phyloP scores from a whole-genome alignment of 345 rosid species.

The Cardamine occulta region DNA sequence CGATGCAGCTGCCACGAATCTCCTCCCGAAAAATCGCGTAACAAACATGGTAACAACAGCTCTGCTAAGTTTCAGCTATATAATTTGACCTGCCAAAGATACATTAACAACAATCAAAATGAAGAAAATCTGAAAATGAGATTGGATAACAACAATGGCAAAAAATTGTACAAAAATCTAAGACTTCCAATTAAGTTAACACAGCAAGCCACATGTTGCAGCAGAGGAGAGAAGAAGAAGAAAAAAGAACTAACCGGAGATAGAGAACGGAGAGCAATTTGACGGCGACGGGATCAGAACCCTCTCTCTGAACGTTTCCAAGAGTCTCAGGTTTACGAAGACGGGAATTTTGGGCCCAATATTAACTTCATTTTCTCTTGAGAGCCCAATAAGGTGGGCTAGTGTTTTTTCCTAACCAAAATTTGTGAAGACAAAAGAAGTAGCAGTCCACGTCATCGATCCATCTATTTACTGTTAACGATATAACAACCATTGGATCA shows the following conservation, averaged over 20 bases:
- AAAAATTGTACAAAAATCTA: no score
- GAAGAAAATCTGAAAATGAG: constrained; percentile 1
- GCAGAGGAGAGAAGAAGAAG: no score
- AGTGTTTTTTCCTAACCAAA: background rate
- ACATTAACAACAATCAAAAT: background rate
- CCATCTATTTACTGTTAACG: background rate
- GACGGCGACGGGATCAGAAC: constrained; percentile 26
- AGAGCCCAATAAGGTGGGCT: background rate
- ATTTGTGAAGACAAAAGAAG: background rate
- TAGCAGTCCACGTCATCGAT: constrained; percentile 39
- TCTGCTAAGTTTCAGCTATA: background rate
- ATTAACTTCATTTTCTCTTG: background rate
- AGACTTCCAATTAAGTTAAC: no score
- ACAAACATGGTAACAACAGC: constrained; percentile 53
- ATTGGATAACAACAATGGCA: constrained; percentile 4
- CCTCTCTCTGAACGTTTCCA: background rate
- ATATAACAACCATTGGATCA: constrained; percentile 13
- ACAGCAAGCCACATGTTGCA: no score
- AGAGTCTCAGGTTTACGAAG: constrained; percentile 3
- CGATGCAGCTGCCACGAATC: constrained; percentile 61
- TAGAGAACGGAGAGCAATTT: background rate
- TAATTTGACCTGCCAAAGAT: constrained; percentile 8
- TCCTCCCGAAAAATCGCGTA: constrained; percentile 65
- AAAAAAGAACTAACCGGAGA: constrained; percentile 22
- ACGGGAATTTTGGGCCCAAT: constrained; percentile 1